phyloP scores from a whole-genome alignment of 495 filamentous ascomycete genomes.

The Penicillium malachiteum region DNA sequence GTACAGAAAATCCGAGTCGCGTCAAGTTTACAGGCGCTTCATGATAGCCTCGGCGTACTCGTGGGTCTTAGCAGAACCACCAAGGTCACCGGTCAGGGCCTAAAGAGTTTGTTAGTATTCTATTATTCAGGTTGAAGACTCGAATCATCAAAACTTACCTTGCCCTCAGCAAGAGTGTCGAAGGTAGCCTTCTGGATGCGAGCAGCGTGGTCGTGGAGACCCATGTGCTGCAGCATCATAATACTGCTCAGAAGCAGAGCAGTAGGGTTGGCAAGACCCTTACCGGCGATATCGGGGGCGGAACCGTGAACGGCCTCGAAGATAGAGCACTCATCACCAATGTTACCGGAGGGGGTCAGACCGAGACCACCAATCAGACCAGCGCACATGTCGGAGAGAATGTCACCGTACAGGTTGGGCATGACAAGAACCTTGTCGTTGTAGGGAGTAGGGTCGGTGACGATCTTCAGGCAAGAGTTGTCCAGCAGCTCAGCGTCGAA shows the following conservation, averaged over 20 bases:
- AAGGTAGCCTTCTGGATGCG: slow-evolving; percentile 94
- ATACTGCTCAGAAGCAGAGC: slow-evolving; percentile 86
- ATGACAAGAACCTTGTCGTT: slow-evolving; percentile 99
- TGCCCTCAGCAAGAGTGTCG: slow-evolving; percentile 90
- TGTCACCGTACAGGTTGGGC: slow-evolving; percentile 99
- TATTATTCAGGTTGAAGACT: neutral
- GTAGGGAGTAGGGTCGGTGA: slow-evolving; percentile 90
- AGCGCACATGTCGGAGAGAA: slow-evolving; percentile 99
- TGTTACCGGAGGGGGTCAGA: slow-evolving; percentile 96
- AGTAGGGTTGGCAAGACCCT: slow-evolving; percentile 92
- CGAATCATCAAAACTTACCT: slow-evolving; percentile 48
- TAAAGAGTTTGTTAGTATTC: slow-evolving; percentile 28
- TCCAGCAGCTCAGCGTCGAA: slow-evolving; percentile 97
- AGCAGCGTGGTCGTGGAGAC: slow-evolving; percentile 75
- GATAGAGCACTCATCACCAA: slow-evolving; percentile 97
- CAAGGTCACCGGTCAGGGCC: slow-evolving; percentile 88
- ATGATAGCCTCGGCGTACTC: slow-evolving; percentile 93
- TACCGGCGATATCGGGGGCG: slow-evolving; percentile 95
- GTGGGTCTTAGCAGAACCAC: slow-evolving; percentile 88
- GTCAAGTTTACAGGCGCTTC: slow-evolving; percentile 63
- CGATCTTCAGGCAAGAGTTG: slow-evolving; percentile 98
- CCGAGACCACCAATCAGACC: slow-evolving; percentile 97
- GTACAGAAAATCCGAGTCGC: slow-evolving; percentile 34
- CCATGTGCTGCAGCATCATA: slow-evolving; percentile 99
- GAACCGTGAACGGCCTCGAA: slow-evolving; percentile 99